A percentile compares a stretch with the other conserved stretches of the same genome.
phyloP scores from a whole-genome alignment of 2,329 filamentous ascomycete genomes.

The Chrysoporthe cubensis region DNA sequence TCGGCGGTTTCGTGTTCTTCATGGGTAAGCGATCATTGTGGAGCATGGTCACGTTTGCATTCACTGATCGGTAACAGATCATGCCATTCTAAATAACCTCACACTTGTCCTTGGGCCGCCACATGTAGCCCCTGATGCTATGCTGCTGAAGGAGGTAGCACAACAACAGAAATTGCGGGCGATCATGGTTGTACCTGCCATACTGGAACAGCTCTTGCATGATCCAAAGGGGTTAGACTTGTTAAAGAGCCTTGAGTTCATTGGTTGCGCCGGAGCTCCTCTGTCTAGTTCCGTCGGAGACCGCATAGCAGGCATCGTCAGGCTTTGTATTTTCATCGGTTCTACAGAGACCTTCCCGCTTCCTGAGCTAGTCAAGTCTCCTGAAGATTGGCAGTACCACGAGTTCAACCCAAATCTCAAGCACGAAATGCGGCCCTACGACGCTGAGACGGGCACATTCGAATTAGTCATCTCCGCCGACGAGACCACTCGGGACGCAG shows the following conservation, averaged over 20 bases:
- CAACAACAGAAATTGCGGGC: constrained; percentile 29
- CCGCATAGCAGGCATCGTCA: constrained; percentile 22
- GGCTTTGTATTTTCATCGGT: constrained; percentile 31
- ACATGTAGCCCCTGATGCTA: constrained; percentile 29
- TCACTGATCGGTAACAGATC: constrained; percentile 21
- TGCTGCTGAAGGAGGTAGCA: constrained; percentile 29
- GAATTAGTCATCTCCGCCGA: constrained; percentile 37
- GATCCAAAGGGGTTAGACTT: constrained; percentile 29
- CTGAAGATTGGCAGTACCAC: constrained; percentile 39
- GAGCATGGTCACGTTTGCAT: not conserved
- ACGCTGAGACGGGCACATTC: constrained; percentile 29
- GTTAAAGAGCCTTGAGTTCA: constrained; percentile 30
- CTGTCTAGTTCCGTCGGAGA: constrained; percentile 25
- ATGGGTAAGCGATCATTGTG: constrained; percentile 12
- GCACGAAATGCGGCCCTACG: constrained; percentile 36
- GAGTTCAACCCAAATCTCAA: constrained; percentile 39
- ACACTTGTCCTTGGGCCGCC: constrained; percentile 31
- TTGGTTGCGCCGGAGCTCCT: constrained; percentile 30
- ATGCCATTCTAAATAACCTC: constrained; percentile 29
- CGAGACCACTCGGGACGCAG: constrained; percentile 31
- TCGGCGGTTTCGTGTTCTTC: constrained; percentile 30
- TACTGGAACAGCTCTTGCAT: constrained; percentile 30
- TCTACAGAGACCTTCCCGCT: constrained; percentile 32
- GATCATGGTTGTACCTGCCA: constrained; percentile 28
- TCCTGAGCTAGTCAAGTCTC: constrained; percentile 29